A percentile compares a stretch with the other conserved stretches of the same genome.
Evolutionary conservation across 352 stramenopile species (phyloP).

Genomic region (Pythium periplocum): DNA sequence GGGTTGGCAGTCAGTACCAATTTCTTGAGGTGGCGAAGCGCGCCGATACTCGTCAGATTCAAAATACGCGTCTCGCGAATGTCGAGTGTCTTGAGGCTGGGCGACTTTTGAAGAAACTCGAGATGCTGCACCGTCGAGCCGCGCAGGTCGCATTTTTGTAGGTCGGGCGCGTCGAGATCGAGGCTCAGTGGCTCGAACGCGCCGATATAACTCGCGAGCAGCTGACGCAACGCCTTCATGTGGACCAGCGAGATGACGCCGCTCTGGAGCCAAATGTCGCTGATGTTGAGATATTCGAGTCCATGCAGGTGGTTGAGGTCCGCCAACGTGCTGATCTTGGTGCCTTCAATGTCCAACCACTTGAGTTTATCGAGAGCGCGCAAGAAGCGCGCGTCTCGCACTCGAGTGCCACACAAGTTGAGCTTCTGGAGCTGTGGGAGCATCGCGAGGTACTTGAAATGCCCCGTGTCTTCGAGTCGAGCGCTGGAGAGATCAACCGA

Average conservation of each 20-base stretch:
- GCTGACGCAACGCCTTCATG: slow-evolving; percentile 9
- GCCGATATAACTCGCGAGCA: slow-evolving; percentile 19
- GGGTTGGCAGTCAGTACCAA: slow-evolving; percentile 16
- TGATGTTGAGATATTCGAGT: slow-evolving; percentile 15
- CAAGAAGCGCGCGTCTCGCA: slow-evolving; percentile 10
- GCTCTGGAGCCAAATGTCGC: slow-evolving; percentile 16
- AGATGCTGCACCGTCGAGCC: slow-evolving; percentile 10
- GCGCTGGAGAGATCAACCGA: slow-evolving; percentile 17
- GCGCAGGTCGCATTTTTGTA: slow-evolving; percentile 18
- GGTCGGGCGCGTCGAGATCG: slow-evolving; percentile 11
- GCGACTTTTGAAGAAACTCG: slow-evolving; percentile 9
- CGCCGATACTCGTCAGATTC: slow-evolving; percentile 3
- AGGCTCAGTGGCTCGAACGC: slow-evolving; percentile 12
- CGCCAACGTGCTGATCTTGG: slow-evolving; percentile 17
- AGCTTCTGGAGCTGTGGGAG: slow-evolving; percentile 47
- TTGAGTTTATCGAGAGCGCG: slow-evolving; percentile 9
- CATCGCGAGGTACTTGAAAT: slow-evolving; percentile 32
- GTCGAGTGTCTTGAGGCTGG: slow-evolving; percentile 14
- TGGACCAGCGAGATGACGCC: slow-evolving; percentile 11
- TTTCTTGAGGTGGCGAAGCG: slow-evolving; percentile 10
- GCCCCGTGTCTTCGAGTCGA: slow-evolving; percentile 43
- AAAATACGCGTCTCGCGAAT: slow-evolving; percentile 14
- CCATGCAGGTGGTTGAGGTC: slow-evolving; percentile 8
- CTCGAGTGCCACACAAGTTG: slow-evolving; percentile 25
- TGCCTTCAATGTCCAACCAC: slow-evolving; percentile 20